Evolutionary conservation across 2,329 filamentous ascomycete species (phyloP), one percentile per base, ranked within the genome.

Genomic region (Penicillium sp.): DNA sequence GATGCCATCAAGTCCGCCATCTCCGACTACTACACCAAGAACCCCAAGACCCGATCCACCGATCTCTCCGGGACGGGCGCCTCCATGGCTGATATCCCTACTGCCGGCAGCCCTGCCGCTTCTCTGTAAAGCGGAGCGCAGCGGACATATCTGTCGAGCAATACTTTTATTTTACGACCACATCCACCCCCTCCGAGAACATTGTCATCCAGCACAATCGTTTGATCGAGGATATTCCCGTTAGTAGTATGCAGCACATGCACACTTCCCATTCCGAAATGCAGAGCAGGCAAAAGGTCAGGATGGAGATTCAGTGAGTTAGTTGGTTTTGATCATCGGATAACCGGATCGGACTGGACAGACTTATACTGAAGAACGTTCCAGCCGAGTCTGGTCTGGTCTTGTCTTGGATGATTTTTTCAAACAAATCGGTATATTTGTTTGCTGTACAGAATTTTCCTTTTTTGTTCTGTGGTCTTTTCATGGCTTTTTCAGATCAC

Each of bases 1-100:
- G 92, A 96, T 75, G 92, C 92, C 66, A 96, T 96, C 85, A 95
- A 95, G 81, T 92, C 91, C 40, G 92, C 92, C 69, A 95, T 96
- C 75, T 89, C 88, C 66, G 92, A 96, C 79, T 96, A 95, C 83
- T 92, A 94, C 82, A 91, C 88, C 75, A 95, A 96, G 85, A 95
- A 96, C 81, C 91, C 92, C 62, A 88, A 90, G 65, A 88, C 88
- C 38, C 86, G 87, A 72, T 75, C 84, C 60, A 96, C 92, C 42
- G 88, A 93, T 75, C 85, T 97, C 12, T 88, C 89, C 59, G 91
- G 92, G 69, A 93, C 90, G 28, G 87, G 83, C 58, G 85, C 88
- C 55, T 83, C 88, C 70, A 84, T 93, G 76, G 69, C 83, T 75
- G 60, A 84, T 65, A 13, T 81, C 75, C 44, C 69, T 64, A 68